Evolutionary conservation across 768 basidiomycete species (phyloP).

Genomic region (Cyclocybe cylindracea): DNA sequence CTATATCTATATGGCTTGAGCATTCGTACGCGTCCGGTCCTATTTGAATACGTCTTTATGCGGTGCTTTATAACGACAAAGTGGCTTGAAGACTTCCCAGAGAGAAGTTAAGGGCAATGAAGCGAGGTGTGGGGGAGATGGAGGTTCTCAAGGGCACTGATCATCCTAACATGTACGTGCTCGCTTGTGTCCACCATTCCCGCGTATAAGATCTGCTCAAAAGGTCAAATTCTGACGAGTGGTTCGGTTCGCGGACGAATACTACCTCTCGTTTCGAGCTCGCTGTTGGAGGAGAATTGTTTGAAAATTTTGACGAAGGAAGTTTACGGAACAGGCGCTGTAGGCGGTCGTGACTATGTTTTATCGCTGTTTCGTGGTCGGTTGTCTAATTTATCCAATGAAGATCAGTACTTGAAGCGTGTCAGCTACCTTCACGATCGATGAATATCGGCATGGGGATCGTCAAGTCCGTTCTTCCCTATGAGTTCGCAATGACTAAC

Average conservation of each 20-base stretch:
- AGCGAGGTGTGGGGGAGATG: slow-evolving; percentile 91
- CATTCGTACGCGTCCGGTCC: too few species aligned
- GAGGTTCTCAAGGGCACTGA: slow-evolving; percentile 86
- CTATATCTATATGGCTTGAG: too few species aligned
- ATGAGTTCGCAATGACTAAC: slow-evolving; percentile 2
- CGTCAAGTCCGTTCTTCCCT: slow-evolving; percentile 64
- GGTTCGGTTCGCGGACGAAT: slow-evolving; percentile 93
- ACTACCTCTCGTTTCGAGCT: slow-evolving; percentile 97
- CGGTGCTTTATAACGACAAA: slow-evolving; percentile 22
- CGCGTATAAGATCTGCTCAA: neutral
- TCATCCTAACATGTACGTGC: slow-evolving; percentile 87
- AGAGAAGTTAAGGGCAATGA: slow-evolving; percentile 95
- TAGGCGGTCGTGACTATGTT: slow-evolving; percentile 67
- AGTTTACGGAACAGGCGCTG: slow-evolving; percentile 94
- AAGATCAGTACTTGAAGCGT: slow-evolving; percentile 81
- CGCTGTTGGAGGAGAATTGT: slow-evolving; percentile 92
- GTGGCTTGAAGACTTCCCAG: slow-evolving; percentile 91
- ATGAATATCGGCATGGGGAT: slow-evolving; percentile 95
- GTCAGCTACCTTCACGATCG: slow-evolving; percentile 87
- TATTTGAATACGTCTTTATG: slow-evolving; percentile 61
- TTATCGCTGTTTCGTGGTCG: neutral
- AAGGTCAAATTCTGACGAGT: slow-evolving; percentile 96
- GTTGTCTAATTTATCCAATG: neutral
- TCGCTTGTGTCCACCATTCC: neutral
- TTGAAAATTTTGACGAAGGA: slow-evolving; percentile 82